Conservation (phyloP, 2,329 filamentous ascomycete genomes). For the Fusarium duplospermum region DNA sequence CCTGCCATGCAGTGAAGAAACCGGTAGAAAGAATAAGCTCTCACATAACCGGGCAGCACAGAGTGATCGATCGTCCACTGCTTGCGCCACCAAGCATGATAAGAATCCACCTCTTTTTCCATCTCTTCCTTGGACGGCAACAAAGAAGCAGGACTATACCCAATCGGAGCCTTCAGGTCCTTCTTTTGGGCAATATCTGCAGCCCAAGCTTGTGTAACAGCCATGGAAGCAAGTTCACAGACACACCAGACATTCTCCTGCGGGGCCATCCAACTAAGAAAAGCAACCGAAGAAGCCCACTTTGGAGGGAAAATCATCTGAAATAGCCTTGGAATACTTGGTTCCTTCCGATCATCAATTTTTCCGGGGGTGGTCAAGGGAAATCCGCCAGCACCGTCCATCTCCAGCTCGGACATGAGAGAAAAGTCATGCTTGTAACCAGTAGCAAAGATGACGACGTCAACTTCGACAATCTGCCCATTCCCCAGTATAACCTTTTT, state of each 20-base stretch:
- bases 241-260: conserved; percentile 10
- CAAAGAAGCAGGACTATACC: neutral
- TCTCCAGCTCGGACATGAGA: conserved; percentile 1
- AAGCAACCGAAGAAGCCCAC: neutral
- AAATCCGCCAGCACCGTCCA: neutral
- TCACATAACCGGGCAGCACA: neutral
- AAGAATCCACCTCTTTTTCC: neutral
- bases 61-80: neutral
- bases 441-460: conserved; percentile 6
- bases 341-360: neutral
- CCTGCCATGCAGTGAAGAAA: neutral
- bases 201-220: conserved; percentile 1
- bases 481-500: neutral
- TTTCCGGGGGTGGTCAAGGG: neutral
- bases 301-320: conserved; percentile 4
- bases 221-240: neutral
- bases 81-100: conserved; percentile 4
- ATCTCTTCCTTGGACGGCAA: neutral
- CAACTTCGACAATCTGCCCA: neutral
- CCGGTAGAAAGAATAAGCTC: neutral
- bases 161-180: fast-evolving
- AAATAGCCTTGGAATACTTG: neutral
- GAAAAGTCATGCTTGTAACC: neutral
- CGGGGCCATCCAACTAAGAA: conserved; percentile 4
- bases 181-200: neutral